Conservation (phyloP, 1,284 basidiomycete species). For the Boletellus deceptivus region DNA sequence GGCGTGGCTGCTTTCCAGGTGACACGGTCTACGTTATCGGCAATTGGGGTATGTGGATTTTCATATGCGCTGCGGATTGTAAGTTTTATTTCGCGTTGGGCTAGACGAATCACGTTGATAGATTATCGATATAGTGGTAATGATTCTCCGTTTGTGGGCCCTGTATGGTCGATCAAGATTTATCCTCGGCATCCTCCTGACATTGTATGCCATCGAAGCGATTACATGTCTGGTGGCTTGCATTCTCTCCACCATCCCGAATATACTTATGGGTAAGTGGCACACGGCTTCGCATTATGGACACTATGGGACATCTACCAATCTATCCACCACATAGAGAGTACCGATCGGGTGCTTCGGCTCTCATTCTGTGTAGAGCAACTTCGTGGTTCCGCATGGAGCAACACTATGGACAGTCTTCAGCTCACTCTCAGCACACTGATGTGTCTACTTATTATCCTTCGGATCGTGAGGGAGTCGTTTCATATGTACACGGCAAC, state of each 20-base stretch:
- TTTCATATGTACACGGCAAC: no score
- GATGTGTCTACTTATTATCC: no score
- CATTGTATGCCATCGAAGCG: constrained; percentile 1
- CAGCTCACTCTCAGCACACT: neutral
- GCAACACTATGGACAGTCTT: neutral
- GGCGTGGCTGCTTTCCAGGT: neutral
- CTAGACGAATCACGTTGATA: neutral
- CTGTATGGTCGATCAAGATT: constrained; percentile 7
- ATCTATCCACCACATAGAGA: neutral
- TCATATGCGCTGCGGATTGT: constrained; percentile 7
- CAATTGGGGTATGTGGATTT: neutral
- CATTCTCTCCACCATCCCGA: neutral
- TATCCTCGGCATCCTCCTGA: constrained; percentile 6
- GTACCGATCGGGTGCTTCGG: neutral
- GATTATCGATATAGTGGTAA: constrained; percentile 1
- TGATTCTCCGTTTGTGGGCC: constrained; percentile 15
- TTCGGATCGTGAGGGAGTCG: no score
- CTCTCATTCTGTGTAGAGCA: constrained; percentile 1
- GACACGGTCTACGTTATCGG: neutral
- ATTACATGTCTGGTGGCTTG: neutral
- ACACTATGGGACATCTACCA: neutral
- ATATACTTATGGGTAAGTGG: neutral
- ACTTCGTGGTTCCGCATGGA: neutral
- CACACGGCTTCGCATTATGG: neutral
- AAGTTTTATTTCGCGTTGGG: neutral